Percentiles rank a stretch among this genome's conserved stretches.
Conservation (phyloP, 2,329 filamentous ascomycete species). For the Ramularia endophylla region DNA sequence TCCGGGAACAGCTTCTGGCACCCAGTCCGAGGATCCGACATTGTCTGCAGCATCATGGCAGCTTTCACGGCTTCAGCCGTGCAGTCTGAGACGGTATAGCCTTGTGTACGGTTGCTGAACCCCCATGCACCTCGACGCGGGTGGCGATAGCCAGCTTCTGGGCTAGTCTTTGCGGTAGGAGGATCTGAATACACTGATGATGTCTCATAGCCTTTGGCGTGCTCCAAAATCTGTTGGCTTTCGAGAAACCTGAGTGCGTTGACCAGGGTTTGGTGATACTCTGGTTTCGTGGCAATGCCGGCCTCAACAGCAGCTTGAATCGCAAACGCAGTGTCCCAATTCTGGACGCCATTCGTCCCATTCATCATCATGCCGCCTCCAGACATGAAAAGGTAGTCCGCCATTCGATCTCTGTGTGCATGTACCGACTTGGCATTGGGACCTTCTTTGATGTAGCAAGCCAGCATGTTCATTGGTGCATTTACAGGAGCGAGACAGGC, state of each 20-base stretch:
- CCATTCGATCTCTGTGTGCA: conserved; percentile 71
- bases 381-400: conserved; percentile 90
- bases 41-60: conserved; percentile 76
- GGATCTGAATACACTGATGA: conserved; percentile 43
- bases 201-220: conserved; percentile 67
- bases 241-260: conserved; percentile 83
- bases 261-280: conserved; percentile 75
- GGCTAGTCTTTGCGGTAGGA: conserved; percentile 24
- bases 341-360: conserved; percentile 96
- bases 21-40: conserved; percentile 44
- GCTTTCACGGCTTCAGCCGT: conserved; percentile 86
- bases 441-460: conserved; percentile 79
- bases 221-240: conserved; percentile 81
- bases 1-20: conserved; percentile 52
- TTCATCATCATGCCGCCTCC: conserved; percentile 89
- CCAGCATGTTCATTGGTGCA: conserved; percentile 81
- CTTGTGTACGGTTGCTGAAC: conserved; percentile 87
- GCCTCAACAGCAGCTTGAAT: conserved; percentile 78
- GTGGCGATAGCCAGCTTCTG: conserved; percentile 62
- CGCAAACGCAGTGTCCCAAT: conserved; percentile 90
- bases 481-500: conserved; percentile 84
- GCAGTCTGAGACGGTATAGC: conserved; percentile 93
- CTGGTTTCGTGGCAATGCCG: conserved; percentile 67
- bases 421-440: conserved; percentile 64
- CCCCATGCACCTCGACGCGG: conserved; percentile 90